These are phyloP conservation scores for Trametes sanguinea DNA, from an alignment of 768 basidiomycete genomes.

Conservation along the genomic window DNA sequence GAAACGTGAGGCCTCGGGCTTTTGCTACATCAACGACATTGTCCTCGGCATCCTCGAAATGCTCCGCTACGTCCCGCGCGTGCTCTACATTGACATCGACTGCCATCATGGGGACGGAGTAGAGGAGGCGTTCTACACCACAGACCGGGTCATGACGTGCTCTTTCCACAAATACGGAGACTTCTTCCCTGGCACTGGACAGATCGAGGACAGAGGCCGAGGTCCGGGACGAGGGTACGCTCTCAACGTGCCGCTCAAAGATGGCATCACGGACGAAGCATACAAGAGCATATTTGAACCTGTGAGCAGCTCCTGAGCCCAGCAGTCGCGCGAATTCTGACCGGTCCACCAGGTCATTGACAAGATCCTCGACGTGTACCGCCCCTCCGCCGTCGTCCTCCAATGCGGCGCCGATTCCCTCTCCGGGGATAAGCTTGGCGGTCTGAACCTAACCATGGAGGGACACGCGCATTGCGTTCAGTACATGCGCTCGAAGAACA, in stretches of 20 bases:
- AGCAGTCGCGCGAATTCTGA: conserved; percentile 5
- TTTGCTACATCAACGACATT: conserved; percentile 99
- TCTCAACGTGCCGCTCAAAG: conserved; percentile 90
- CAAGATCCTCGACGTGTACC: conserved; percentile 84
- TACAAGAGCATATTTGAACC: conserved; percentile 91
- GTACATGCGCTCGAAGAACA: conserved; percentile 77
- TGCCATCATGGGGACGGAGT: conserved; percentile 99
- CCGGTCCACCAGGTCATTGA: conserved; percentile 67
- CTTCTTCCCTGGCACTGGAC: conserved; percentile 89
- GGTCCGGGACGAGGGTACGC: conserved; percentile 86
- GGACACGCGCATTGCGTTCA: conserved; percentile 92
- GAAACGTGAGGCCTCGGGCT: conserved; percentile 95
- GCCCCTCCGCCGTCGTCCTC: conserved; percentile 83
- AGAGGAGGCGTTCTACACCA: conserved; percentile 98
- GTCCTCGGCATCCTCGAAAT: conserved; percentile 94
- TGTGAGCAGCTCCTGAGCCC: conserved; percentile 44
- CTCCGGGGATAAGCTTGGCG: conserved; percentile 92
- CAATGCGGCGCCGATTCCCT: conserved; percentile 98
- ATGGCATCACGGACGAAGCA: conserved; percentile 90
- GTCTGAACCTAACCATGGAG: conserved; percentile 94
- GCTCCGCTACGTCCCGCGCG: conserved; percentile 79
- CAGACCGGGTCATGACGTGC: conserved; percentile 95
- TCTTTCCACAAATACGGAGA: conserved; percentile 98
- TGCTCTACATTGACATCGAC: conserved; percentile 97
- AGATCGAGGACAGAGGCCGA: conserved; percentile 82